Percentiles rank a stretch among this genome's conserved stretches.
These are phyloP conservation scores for Spinellus fusiger DNA, from an alignment of 192 early-diverging fungal genomes.

Conservation along the genomic window DNA sequence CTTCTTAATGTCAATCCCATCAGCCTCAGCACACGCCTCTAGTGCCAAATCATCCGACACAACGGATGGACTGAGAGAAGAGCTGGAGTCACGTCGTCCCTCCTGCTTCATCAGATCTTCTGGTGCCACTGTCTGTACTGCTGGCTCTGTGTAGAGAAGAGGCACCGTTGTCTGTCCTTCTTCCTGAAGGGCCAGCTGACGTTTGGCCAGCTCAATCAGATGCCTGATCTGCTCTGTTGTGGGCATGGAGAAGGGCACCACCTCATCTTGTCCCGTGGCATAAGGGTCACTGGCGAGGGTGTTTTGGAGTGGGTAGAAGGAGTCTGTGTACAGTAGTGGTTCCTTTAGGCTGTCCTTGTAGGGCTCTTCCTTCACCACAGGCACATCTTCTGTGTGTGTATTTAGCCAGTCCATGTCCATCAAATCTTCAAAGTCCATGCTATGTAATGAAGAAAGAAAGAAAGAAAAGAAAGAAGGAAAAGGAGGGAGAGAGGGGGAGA, in stretches of 20 bases:
- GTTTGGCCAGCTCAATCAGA: slow-evolving; percentile 29
- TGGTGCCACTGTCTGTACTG: neutral
- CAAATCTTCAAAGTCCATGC: slow-evolving; percentile 18
- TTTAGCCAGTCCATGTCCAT: slow-evolving; percentile 19
- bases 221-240: slow-evolving; percentile 31
- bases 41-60: slow-evolving; percentile 4
- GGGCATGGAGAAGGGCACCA: slow-evolving; percentile 10
- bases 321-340: slow-evolving; percentile 1
- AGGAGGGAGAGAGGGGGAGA: neutral
- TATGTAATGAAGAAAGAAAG: neutral
- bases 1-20: slow-evolving; percentile 45
- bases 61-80: neutral
- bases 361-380: neutral
- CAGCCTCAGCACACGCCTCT: slow-evolving; percentile 18
- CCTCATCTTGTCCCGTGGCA: slow-evolving; percentile 1
- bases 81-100: neutral
- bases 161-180: neutral
- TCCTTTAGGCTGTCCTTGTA: slow-evolving; percentile 1
- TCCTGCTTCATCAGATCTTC: neutral
- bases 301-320: neutral
- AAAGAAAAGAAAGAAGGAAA: neutral
- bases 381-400: slow-evolving; percentile 1
- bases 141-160: neutral
- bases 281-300: neutral
- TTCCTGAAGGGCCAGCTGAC: slow-evolving; percentile 27